A percentile compares a stretch with the other conserved stretches of the same genome.
Evolutionary conservation across 345 rosid species (phyloP).

Genomic region (Pistacia atlantica): DNA sequence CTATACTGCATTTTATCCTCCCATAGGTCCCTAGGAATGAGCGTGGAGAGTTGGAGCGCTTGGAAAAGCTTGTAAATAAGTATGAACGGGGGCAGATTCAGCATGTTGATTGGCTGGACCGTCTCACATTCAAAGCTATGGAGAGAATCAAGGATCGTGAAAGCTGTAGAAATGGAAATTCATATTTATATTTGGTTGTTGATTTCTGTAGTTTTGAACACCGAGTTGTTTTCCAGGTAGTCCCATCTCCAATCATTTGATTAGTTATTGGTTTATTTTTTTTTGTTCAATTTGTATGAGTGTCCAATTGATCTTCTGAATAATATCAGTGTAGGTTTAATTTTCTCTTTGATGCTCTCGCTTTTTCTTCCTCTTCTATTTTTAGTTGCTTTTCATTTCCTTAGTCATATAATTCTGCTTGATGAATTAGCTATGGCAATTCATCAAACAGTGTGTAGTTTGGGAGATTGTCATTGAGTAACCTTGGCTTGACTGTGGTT

Average conservation of each 20-base stretch:
- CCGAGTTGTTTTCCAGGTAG: constrained; percentile 95
- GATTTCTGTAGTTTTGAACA: constrained; percentile 95
- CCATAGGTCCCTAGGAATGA: constrained; percentile 86
- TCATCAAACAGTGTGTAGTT: background rate
- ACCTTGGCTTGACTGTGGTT: background rate
- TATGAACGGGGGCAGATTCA: constrained; percentile 93
- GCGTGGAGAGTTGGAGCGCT: constrained; percentile 91
- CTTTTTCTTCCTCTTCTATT: background rate
- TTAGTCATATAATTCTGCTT: background rate
- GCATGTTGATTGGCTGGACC: constrained; percentile 87
- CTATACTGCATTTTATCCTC: background rate
- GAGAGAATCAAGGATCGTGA: constrained; percentile 83
- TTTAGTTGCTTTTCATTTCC: background rate
- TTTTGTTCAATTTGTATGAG: background rate
- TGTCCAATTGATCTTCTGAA: background rate
- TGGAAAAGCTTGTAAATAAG: constrained; percentile 90
- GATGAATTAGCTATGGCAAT: background rate
- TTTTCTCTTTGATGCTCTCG: background rate
- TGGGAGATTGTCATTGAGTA: background rate
- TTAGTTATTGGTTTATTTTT: background rate
- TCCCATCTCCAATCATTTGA: constrained; percentile 10
- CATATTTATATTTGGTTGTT: constrained; percentile 71
- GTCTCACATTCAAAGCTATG: constrained; percentile 79
- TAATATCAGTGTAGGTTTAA: background rate
- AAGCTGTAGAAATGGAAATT: constrained; percentile 68